Percentiles rank a stretch among this genome's conserved stretches.
These are phyloP conservation scores for Viridothelium virens DNA, from an alignment of 495 filamentous ascomycete genomes.

Conservation along the genomic window DNA sequence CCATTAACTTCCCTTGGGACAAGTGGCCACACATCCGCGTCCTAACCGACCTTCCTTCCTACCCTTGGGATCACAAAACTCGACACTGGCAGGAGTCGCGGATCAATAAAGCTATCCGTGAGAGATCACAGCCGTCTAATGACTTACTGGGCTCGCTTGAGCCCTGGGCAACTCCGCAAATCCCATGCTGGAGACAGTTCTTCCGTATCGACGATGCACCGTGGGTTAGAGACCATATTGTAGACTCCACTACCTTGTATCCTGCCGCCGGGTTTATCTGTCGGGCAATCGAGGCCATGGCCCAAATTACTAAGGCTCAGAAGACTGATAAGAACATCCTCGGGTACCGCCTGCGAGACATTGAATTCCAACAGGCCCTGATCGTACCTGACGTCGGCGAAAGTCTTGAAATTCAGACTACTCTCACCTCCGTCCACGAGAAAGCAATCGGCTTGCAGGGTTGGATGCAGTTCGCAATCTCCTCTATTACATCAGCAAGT, in stretches of 20 bases:
- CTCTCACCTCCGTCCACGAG: neutral
- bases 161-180: slow-evolving; percentile 41
- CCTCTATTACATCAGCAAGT: neutral
- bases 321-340: neutral
- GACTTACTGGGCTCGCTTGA: slow-evolving; percentile 49
- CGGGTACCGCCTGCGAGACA: neutral
- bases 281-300: slow-evolving; percentile 37
- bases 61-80: slow-evolving; percentile 6
- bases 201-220: slow-evolving; percentile 31
- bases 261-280: slow-evolving; percentile 39
- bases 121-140: slow-evolving; percentile 40
- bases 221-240: slow-evolving; percentile 39
- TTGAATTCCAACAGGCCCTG: neutral
- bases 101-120: slow-evolving; percentile 43
- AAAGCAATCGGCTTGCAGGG: neutral
- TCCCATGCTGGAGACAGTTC: slow-evolving; percentile 35
- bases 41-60: slow-evolving; percentile 5
- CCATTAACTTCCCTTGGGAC: neutral
- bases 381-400: neutral
- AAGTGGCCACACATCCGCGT: neutral
- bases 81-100: slow-evolving; percentile 23
- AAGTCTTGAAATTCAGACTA: neutral
- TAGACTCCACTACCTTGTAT: slow-evolving; percentile 36
- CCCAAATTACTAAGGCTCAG: neutral
- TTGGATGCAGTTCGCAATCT: neutral